These are phyloP conservation scores for Glycine latifolia DNA, from an alignment of 306 rosid genomes.

Conservation along the genomic window DNA sequence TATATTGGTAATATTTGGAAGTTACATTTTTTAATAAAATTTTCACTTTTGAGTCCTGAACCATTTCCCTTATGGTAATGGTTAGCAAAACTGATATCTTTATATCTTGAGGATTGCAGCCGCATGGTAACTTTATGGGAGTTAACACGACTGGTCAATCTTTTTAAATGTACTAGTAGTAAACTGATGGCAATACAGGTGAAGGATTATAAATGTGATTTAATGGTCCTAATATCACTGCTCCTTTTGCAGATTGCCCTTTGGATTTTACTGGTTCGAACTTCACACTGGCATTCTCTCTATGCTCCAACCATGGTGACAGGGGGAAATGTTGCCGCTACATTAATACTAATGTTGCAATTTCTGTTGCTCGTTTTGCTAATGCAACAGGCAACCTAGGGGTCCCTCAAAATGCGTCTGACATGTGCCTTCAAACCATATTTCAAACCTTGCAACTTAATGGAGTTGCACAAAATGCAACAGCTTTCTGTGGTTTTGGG, in stretches of 20 bases:
- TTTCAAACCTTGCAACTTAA: slow-evolving; percentile 70
- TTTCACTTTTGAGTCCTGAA: background rate
- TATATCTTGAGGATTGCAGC: slow-evolving; percentile 34
- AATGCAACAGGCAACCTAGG: slow-evolving; percentile 83
- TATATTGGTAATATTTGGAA: background rate
- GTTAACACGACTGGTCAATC: slow-evolving; percentile 25
- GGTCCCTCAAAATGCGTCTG: slow-evolving; percentile 68
- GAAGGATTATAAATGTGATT: slow-evolving; percentile 34
- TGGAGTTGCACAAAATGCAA: slow-evolving; percentile 82
- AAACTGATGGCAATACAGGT: slow-evolving; percentile 20
- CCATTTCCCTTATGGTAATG: background rate
- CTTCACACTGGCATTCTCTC: slow-evolving; percentile 78
- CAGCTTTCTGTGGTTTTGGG: slow-evolving; percentile 86
- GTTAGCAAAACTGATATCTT: background rate
- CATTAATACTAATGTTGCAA: slow-evolving; percentile 83
- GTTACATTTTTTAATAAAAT: background rate
- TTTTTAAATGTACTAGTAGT: slow-evolving; percentile 6
- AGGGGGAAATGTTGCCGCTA: slow-evolving; percentile 96
- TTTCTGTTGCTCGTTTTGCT: slow-evolving; percentile 83
- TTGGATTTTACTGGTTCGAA: slow-evolving; percentile 81
- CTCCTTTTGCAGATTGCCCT: slow-evolving; percentile 84
- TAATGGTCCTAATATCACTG: slow-evolving; percentile 39
- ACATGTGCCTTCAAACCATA: slow-evolving; percentile 73
- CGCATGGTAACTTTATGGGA: slow-evolving; percentile 33
- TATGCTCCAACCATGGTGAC: slow-evolving; percentile 69